Conservation (phyloP, 1,284 basidiomycete species). For the Anthracocystis setariae region DNA sequence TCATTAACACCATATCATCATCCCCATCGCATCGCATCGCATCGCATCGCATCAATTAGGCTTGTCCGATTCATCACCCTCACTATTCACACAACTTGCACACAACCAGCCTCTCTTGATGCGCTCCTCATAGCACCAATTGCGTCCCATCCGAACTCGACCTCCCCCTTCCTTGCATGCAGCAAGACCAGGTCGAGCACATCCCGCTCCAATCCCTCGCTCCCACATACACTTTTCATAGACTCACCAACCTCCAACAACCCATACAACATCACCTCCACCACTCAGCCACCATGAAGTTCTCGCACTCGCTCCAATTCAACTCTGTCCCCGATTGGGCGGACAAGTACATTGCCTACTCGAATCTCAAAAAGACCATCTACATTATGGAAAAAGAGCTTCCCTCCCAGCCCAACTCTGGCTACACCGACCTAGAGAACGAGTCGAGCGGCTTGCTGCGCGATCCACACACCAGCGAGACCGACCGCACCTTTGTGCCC, state of each 20-base stretch:
- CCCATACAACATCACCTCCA: constrained; percentile 18
- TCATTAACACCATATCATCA: background rate
- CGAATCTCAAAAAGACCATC: constrained; percentile 66
- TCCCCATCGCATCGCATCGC: background rate
- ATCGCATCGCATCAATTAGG: background rate
- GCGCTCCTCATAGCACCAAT: constrained; percentile 8
- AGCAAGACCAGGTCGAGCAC: constrained; percentile 26
- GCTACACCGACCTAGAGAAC: constrained; percentile 52
- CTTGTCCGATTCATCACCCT: background rate
- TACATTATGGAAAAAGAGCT: constrained; percentile 65
- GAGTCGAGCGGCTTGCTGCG: constrained; percentile 58
- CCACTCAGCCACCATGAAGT: constrained; percentile 43
- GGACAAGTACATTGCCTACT: constrained; percentile 81
- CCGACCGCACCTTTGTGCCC: constrained; percentile 60
- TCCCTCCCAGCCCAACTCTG: constrained; percentile 30
- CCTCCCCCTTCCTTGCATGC: constrained; percentile 22
- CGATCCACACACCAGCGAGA: constrained; percentile 43
- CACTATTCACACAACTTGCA: background rate
- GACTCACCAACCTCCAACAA: constrained; percentile 8
- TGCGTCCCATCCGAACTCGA: background rate
- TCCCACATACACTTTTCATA: constrained; percentile 16
- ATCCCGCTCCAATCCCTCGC: constrained; percentile 40
- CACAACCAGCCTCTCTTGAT: constrained; percentile 3
- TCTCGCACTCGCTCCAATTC: constrained; percentile 82
- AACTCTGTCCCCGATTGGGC: constrained; percentile 95